Base-by-base conservation (phyloP, 345 rosid species). In the Euphorbia lathyris region DNA sequence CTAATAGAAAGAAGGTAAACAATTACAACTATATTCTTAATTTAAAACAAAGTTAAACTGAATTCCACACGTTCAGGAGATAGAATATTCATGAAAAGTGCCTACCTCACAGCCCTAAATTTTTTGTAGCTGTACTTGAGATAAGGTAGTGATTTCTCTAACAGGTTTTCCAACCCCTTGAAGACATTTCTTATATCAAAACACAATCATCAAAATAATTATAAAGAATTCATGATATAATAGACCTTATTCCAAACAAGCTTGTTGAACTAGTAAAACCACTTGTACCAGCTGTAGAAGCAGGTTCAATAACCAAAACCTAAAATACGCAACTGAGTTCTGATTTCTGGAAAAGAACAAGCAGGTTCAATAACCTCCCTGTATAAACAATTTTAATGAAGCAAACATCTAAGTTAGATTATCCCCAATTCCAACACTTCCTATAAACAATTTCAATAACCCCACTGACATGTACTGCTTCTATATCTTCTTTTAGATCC, bases 101-200 rank as follows among this genome's bases (percentile, higher is more conserved):
- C 70, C 68, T 82, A 91, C 97, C 97, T 89, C 50, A 92, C 73
- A 60, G 84, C 86, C 73, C 80, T 82, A 65, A 78, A 91, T 68
- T 89, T 93, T 74, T 85, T 83, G 74, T 83, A 89, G 75, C 87
- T 89, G 83, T 93, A 91, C 73, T 88, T 91, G 59, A 93, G 81
- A 78, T 84, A 91, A 3, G 98, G 96, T 22, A 93, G 58, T 70
- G 90, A 86, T 69, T 87, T 89, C 74, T 86, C 94, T 85, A 86
- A 72, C 63, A 93, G 77, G 70, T 92, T 93, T 71, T 88, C 87
- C 81, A 91, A 66, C 71, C 91, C 86, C 98, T 93, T 86, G 34
- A 63, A 58, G 52, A 67, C 36, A 57, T 47, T 71, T 68, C 57
- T 65, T 32, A 60, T 19, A 55, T 60, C 42, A 71, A 69, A 63